A percentile compares a stretch with the other conserved stretches of the same genome.
Conservation (phyloP, 1,284 basidiomycete species). For the Peniophora sp. region DNA sequence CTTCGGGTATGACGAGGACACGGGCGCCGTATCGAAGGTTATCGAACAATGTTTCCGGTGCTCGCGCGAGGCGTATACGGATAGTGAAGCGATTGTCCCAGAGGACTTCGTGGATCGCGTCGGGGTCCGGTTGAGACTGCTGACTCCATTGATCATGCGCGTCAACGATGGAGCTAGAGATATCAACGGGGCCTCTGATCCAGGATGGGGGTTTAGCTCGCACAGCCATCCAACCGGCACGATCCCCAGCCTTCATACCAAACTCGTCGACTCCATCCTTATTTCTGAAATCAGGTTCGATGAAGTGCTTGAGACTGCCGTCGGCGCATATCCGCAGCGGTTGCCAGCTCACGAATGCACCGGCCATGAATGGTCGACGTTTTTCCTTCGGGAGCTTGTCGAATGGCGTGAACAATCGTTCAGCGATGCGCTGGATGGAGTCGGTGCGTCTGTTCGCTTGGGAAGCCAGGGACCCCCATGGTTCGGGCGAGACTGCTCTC, state of each 20-base stretch:
- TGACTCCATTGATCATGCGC: neutral
- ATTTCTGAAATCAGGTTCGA: neutral
- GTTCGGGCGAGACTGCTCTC: conserved; percentile 59
- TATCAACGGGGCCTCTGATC: conserved; percentile 19
- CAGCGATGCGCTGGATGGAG: conserved; percentile 38
- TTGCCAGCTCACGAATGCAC: conserved; percentile 55
- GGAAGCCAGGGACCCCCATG: conserved; percentile 63
- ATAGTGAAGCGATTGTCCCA: conserved; percentile 56
- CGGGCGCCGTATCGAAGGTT: conserved; percentile 8
- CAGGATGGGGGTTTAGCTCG: conserved; percentile 10
- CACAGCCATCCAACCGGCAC: conserved; percentile 17
- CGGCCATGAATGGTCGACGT: conserved; percentile 32
- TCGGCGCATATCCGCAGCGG: conserved; percentile 29
- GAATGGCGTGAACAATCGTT: conserved; percentile 31
- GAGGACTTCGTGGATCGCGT: conserved; percentile 29
- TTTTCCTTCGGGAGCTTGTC: neutral
- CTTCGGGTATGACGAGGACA: conserved; percentile 28
- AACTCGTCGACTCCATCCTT: neutral
- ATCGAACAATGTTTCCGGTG: conserved; percentile 23
- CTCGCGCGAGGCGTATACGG: conserved; percentile 31
- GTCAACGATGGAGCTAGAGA: conserved; percentile 25
- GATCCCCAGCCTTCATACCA: conserved; percentile 2
- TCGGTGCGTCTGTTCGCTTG: conserved; percentile 43
- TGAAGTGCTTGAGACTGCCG: conserved; percentile 9
- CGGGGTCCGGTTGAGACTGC: neutral